Evolutionary conservation across 352 stramenopile species (phyloP).

Genomic region (Phytophthora podocarpi): DNA sequence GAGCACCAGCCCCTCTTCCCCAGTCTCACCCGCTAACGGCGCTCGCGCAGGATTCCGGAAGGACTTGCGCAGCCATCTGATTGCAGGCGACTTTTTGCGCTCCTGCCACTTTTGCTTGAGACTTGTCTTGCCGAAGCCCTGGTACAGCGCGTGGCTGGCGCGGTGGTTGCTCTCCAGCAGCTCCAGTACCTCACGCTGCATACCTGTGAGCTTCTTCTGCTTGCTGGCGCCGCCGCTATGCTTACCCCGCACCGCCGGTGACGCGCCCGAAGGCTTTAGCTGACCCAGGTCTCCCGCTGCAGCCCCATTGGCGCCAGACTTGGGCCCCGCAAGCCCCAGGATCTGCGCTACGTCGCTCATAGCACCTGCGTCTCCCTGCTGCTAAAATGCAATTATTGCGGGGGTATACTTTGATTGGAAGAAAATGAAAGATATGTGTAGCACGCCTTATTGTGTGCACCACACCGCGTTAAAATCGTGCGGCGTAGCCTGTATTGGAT

Average conservation of each 20-base stretch:
- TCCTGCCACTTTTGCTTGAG: slow-evolving; percentile 74
- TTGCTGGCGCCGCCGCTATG: slow-evolving; percentile 23
- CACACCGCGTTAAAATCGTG: no score
- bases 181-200: slow-evolving; percentile 72
- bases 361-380: no score
- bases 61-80: slow-evolving; percentile 70
- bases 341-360: slow-evolving; percentile 84
- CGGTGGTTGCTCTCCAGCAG: slow-evolving; percentile 67
- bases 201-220: slow-evolving; percentile 66
- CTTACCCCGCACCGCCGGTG: slow-evolving; percentile 21
- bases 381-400: no score
- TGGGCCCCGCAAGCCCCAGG: slow-evolving; percentile 46
- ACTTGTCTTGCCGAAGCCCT: slow-evolving; percentile 60
- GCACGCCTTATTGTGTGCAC: no score
- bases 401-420: no score
- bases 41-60: slow-evolving; percentile 64
- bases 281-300: slow-evolving; percentile 47
- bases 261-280: slow-evolving; percentile 50
- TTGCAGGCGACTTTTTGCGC: slow-evolving; percentile 43
- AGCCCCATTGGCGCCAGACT: slow-evolving; percentile 27
- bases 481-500: no score
- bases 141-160: slow-evolving; percentile 64
- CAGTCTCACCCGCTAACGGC: slow-evolving; percentile 43
- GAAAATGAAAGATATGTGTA: no score
- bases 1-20: slow-evolving; percentile 50